Conservation (phyloP, 2,329 filamentous ascomycete genomes). For the Neonectria hederae region DNA sequence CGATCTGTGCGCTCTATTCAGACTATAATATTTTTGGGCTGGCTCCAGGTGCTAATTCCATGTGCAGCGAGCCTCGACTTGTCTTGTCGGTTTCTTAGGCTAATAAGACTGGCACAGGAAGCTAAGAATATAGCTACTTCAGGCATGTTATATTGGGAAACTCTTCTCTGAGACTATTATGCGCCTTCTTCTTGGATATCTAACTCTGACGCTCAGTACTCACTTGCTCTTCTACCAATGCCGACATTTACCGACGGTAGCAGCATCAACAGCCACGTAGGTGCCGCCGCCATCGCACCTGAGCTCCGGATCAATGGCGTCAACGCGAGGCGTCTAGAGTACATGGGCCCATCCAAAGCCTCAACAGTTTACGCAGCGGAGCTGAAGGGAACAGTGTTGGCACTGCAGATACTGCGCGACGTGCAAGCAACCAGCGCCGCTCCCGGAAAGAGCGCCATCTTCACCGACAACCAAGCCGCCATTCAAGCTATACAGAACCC, state of each 20-base stretch:
- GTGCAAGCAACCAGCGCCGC: background rate
- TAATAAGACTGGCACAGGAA: too few species aligned
- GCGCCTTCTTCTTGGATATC: too few species aligned
- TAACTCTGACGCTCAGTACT: too few species aligned
- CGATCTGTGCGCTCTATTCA: too few species aligned
- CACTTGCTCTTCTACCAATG: too few species aligned
- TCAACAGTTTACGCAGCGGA: background rate
- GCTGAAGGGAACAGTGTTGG: background rate
- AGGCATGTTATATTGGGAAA: too few species aligned
- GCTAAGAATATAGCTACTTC: too few species aligned
- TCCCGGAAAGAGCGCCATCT: slow-evolving; percentile 31
- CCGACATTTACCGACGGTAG: background rate
- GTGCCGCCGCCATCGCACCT: background rate
- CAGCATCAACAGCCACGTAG: background rate
- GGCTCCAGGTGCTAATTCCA: too few species aligned
- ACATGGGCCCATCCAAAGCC: background rate
- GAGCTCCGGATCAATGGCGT: background rate
- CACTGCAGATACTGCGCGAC: background rate
- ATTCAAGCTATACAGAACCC: slow-evolving; percentile 43
- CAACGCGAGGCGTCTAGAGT: background rate
- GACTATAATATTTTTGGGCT: too few species aligned
- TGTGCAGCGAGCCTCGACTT: too few species aligned
- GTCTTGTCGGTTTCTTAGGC: too few species aligned
- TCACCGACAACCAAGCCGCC: slow-evolving; percentile 46
- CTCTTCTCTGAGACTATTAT: too few species aligned